Conservation (phyloP, 495 filamentous ascomycete genomes). For the Tetracladium setigerum region DNA sequence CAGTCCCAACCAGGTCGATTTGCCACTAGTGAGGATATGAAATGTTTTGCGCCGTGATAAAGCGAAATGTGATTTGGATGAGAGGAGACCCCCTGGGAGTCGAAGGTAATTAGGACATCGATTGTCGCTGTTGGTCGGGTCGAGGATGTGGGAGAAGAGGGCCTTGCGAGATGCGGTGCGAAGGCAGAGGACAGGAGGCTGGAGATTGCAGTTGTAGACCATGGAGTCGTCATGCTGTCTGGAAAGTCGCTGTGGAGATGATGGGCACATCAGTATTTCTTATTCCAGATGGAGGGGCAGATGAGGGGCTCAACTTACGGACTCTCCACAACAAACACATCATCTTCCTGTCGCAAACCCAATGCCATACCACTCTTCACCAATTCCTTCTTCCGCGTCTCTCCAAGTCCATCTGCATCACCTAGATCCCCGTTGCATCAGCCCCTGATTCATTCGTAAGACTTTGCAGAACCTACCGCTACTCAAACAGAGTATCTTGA, state of each 20-base stretch:
- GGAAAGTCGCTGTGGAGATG: constrained; percentile 53
- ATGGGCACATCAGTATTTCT: background rate
- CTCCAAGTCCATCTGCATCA: constrained; percentile 80
- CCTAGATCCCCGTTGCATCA: constrained; percentile 43
- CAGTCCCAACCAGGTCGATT: constrained; percentile 57
- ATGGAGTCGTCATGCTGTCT: constrained; percentile 74
- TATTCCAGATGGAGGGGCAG: background rate
- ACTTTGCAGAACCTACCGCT: constrained; percentile 46
- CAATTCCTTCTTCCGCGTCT: constrained; percentile 75
- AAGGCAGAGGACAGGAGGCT: constrained; percentile 61
- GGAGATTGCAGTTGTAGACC: constrained; percentile 63
- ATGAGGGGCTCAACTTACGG: constrained; percentile 27
- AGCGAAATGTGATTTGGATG: constrained; percentile 91
- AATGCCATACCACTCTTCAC: constrained; percentile 65
- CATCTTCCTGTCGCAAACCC: constrained; percentile 62
- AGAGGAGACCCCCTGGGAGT: constrained; percentile 65
- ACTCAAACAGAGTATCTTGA: constrained; percentile 90
- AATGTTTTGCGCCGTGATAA: constrained; percentile 71
- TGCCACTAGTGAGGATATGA: constrained; percentile 54
- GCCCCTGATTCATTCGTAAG: background rate
- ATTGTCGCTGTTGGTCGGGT: constrained; percentile 52
- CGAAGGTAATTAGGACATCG: constrained; percentile 85
- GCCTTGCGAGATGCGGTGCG: constrained; percentile 46
- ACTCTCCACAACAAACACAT: constrained; percentile 78
- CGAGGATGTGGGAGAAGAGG: constrained; percentile 25